Evolutionary conservation across 345 rosid genomes (phyloP).

Genomic region (Turritis glabra): DNA sequence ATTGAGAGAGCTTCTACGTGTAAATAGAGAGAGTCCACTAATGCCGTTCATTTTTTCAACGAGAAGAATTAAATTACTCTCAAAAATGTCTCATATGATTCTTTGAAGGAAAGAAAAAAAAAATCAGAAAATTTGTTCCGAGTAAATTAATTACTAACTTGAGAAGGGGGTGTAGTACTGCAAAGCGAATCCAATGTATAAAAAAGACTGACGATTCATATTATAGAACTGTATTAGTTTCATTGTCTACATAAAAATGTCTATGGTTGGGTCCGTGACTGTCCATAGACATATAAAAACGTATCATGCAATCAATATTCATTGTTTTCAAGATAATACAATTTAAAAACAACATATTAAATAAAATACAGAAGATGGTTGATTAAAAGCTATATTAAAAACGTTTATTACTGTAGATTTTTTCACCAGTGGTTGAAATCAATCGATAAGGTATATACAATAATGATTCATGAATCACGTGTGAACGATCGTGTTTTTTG

Average conservation of each 20-base stretch:
- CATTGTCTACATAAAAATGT: not conserved
- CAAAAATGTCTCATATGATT: constrained; percentile 35
- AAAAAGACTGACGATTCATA: not conserved
- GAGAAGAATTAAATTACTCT: constrained; percentile 29
- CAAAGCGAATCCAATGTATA: constrained; percentile 27
- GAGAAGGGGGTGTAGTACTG: not conserved
- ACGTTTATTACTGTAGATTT: not conserved
- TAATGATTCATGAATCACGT: not conserved
- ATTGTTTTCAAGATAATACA: not conserved
- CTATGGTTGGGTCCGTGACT: not conserved
- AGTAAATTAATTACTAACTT: constrained; percentile 7
- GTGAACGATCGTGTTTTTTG: not conserved
- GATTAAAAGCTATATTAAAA: not conserved
- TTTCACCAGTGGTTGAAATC: too few species aligned
- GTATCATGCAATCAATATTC: not conserved
- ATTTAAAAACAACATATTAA: not conserved
- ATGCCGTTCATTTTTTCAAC: constrained; percentile 23
- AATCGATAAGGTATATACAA: too few species aligned
- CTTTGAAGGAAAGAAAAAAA: not conserved
- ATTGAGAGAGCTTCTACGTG: constrained; percentile 32
- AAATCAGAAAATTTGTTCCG: not conserved
- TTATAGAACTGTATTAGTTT: not conserved
- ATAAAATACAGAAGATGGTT: not conserved
- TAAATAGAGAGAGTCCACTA: constrained; percentile 43
- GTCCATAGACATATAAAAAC: not conserved